Conservation (phyloP, 2,329 filamentous ascomycete species). For the Diaporthe destruens region DNA sequence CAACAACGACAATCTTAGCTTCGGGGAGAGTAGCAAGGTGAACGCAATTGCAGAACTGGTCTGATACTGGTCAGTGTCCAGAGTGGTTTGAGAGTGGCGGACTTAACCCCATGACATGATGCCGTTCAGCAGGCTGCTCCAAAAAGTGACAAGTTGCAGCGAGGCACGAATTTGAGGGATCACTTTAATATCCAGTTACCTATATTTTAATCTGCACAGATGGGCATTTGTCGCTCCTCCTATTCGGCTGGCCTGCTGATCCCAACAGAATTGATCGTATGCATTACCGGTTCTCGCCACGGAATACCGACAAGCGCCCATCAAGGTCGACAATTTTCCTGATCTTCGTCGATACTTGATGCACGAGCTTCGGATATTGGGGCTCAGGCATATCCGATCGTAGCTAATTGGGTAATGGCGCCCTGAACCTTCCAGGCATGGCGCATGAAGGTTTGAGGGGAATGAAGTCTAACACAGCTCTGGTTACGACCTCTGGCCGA, state of each 20-base stretch:
- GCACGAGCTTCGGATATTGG: constrained; percentile 21
- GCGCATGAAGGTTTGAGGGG: constrained; percentile 27
- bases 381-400: constrained; percentile 11
- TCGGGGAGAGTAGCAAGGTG: background rate
- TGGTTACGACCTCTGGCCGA: background rate
- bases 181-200: too few relatives aligned
- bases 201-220: background rate
- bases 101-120: background rate
- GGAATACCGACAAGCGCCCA: too few relatives aligned
- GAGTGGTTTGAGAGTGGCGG: background rate
- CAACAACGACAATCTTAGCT: background rate
- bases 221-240: background rate
- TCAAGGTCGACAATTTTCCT: background rate
- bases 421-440: constrained; percentile 6
- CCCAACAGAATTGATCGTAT: background rate
- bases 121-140: background rate
- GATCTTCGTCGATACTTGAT: background rate
- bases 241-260: background rate
- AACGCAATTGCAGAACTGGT: background rate
- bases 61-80: constrained; percentile 5
- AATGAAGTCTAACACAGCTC: constrained; percentile 17
- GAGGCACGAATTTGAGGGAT: background rate
- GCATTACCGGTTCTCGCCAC: background rate
- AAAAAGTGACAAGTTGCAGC: background rate
- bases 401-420: constrained; percentile 26